Percentiles rank a stretch among this genome's conserved stretches.
Conservation (phyloP, 768 basidiomycete genomes). For the Suillus hirtellus region DNA sequence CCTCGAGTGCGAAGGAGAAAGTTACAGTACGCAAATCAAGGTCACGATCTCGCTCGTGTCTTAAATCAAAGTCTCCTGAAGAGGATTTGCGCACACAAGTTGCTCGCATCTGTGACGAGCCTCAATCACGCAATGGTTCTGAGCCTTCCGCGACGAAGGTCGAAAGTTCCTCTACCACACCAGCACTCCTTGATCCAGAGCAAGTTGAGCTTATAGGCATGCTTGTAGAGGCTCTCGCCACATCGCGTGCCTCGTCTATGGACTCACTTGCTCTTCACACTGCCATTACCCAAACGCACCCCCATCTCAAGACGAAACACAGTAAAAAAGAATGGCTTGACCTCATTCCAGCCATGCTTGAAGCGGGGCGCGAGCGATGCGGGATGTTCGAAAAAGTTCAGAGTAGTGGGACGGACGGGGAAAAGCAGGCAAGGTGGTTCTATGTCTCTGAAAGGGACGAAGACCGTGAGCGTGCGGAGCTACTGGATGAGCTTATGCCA, state of each 20-base stretch:
- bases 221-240: conserved; percentile 69
- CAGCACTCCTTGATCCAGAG: conserved; percentile 9
- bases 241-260: conserved; percentile 69
- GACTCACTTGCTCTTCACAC: conserved; percentile 54
- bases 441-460: conserved; percentile 73
- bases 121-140: conserved; percentile 6
- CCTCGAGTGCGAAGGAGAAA: conserved; percentile 1
- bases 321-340: conserved; percentile 46
- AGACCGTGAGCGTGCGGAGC: conserved; percentile 66
- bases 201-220: conserved; percentile 59
- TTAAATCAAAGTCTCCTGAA: conserved; percentile 3
- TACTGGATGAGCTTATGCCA: conserved; percentile 74
- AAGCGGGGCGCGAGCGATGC: conserved; percentile 42
- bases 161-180: background rate
- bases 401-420: conserved; percentile 51
- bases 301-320: conserved; percentile 43
- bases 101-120: conserved; percentile 8
- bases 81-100: conserved; percentile 7
- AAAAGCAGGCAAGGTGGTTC: conserved; percentile 70
- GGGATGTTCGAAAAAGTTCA: conserved; percentile 77
- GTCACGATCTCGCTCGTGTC: conserved; percentile 16
- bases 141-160: background rate
- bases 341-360: conserved; percentile 52
- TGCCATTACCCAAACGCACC: conserved; percentile 52
- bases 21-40: conserved; percentile 7